Base-by-base conservation (phyloP, 805 yeast genomes). In the Candida sakaeoensis region DNA sequence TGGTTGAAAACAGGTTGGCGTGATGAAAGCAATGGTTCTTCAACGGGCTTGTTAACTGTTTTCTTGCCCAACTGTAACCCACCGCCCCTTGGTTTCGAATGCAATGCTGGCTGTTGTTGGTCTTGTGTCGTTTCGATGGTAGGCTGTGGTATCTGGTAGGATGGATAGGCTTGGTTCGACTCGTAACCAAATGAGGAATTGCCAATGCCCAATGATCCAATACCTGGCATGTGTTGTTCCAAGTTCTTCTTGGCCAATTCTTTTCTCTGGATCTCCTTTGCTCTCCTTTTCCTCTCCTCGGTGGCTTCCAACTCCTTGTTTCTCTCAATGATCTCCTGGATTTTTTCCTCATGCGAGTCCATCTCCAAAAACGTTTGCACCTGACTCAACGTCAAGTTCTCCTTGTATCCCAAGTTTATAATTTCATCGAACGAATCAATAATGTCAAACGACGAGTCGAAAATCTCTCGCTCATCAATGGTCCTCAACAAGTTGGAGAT, bases 311-410 rank as follows among this genome's bases (percentile, higher is more conserved):
- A 69, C 67, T 93, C 99, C 68, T 93, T 93, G 71, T 93, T 93
- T 62, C 90, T 81, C 66, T 88, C 98, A 54, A 93, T 93, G 60
- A 93, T 90, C 60, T 93, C 97, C 71, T 93, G 98, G 57, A 95
- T 91, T 72, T 87, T 91, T 68, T 93, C 99, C 66, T 93, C 99
- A 61, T 93, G 97, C 29, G 95, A 85, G 65, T 93, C 98, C 98
- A 93, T 91, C 58, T 88, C 91, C 68, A 93, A 71, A 65, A 86
- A 91, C 9, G 95, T 86, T 60, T 78, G 80, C 48, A 93, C 85
- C 68, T 93, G 98, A 44, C 80, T 61, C 48, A 83, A 60, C 1
- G 93, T 79, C 49, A 91, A 68, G 62, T 88, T 85, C 61, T 93
- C 99, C 49, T 86, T 80, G 69, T 83, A 88, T 13, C 99, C 99